Evolutionary conservation across 1,284 basidiomycete genomes (phyloP), one percentile per base, ranked within the genome.

Genomic region (Ustilago esculenta): DNA sequence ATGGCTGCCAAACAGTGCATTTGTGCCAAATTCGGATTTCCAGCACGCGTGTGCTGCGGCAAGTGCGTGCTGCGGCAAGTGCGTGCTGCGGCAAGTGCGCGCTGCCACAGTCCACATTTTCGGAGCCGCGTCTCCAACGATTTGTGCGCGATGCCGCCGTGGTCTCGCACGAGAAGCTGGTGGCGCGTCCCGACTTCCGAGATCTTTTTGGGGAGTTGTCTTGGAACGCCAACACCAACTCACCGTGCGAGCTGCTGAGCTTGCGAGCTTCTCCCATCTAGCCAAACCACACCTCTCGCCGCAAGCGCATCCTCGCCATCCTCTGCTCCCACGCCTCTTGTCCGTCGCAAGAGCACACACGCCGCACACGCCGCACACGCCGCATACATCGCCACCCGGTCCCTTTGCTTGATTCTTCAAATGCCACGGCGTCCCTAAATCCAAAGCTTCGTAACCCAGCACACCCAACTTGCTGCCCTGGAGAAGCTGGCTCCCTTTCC

Each of bases 401-500:
- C 17, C 37, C 25, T 30, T 9, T 11, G 25, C 1, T 17, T 33
- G 3, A 12, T 2, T 11, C 34, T 32, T 12, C 53, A 18, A 48
- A 64, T 64, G 60, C 9, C 34, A 8, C 18, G 3, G 40, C 44
- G 23, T 53, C 36, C 30, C 10, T 64, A 43, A 29, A 29, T 11
- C 1, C 17, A 15, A 14, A 24, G 8, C 37, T 34, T 30, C 23
- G n/a, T 15, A 15, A 7, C 35, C 32, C 60, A 64, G 40, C 45
- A 48, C 39, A 34, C 48, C 6, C 33, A 39, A 21, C 17, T 46
- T 39, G 52, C 58, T 54, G 58, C 51, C 42, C 4, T 32, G 61
- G 61, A 57, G 61, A 50, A 34, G 61, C 61, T 65, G 61, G 61
- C 54, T 57, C 54, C 52, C 15, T 18, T n/a, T 27, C 0, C 17